Evolutionary conservation across 2,329 filamentous ascomycete species (phyloP).

Genomic region (Xylogone sp.): DNA sequence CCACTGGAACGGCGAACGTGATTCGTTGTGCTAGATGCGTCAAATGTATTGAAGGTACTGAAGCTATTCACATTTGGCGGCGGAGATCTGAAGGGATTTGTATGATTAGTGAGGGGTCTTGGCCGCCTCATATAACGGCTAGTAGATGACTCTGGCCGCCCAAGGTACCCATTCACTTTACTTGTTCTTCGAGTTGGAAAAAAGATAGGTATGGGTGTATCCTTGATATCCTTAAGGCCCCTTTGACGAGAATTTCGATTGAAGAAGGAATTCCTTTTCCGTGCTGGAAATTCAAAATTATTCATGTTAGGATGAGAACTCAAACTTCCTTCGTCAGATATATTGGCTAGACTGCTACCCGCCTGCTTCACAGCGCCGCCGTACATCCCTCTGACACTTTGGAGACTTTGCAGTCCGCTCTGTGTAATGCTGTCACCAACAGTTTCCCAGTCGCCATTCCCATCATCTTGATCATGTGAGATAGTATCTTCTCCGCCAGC

Average conservation of each 20-base stretch:
- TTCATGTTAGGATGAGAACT: constrained; percentile 11
- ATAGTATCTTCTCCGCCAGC: background rate
- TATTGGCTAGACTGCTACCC: constrained; percentile 26
- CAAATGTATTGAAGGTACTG: background rate
- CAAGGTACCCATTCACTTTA: constrained; percentile 25
- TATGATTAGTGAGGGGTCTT: constrained; percentile 17
- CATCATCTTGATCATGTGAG: constrained; percentile 11
- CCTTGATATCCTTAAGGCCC: constrained; percentile 23
- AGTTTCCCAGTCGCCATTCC: constrained; percentile 27
- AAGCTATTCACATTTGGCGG: constrained; percentile 15
- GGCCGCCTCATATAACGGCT: constrained; percentile 11
- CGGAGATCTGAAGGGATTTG: constrained; percentile 22
- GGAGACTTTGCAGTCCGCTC: background rate
- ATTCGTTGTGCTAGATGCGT: background rate
- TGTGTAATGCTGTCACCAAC: constrained; percentile 18
- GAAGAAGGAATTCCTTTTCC: constrained; percentile 10
- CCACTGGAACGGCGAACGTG: background rate
- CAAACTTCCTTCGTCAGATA: constrained; percentile 16
- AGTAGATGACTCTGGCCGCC: constrained; percentile 12
- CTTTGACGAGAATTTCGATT: constrained; percentile 10
- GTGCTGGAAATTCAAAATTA: constrained; percentile 19
- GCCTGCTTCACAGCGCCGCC: constrained; percentile 15
- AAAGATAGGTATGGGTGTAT: constrained; percentile 20
- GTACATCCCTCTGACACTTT: constrained; percentile 3
- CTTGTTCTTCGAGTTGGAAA: constrained; percentile 20